These are phyloP conservation scores for Tripidium arundinaceum DNA, from an alignment of 202 grass and related monocot genomes.

Conservation along the genomic window DNA sequence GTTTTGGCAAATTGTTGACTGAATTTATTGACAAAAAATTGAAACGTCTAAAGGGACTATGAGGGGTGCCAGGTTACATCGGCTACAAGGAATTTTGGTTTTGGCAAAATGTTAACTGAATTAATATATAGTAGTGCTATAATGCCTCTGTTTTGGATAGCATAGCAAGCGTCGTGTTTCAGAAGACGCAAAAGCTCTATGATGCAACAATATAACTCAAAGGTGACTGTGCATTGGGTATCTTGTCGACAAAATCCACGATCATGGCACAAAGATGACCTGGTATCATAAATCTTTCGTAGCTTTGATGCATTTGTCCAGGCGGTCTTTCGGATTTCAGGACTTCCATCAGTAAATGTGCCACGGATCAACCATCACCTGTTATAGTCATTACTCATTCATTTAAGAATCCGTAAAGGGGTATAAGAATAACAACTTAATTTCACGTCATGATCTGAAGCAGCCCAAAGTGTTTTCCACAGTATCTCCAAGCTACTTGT, in stretches of 20 bases:
- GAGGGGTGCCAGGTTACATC: too few species aligned
- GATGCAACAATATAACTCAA: background rate
- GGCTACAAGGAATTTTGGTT: too few species aligned
- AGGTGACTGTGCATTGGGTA: background rate
- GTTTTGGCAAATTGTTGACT: too few species aligned
- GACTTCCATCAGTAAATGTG: background rate
- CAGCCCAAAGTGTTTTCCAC: background rate
- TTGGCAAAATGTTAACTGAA: too few species aligned
- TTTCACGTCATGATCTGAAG: background rate
- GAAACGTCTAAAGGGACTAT: too few species aligned
- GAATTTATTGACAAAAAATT: too few species aligned
- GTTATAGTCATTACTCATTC: background rate
- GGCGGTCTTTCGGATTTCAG: background rate
- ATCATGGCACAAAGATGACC: slow-evolving; percentile 11
- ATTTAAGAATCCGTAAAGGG: background rate
- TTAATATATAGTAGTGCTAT: background rate
- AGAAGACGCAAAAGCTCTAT: background rate
- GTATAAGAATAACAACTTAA: background rate
- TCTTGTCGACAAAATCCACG: slow-evolving; percentile 17
- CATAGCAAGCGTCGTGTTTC: background rate
- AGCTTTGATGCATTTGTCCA: background rate
- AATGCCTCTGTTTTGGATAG: background rate
- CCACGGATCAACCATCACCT: background rate
- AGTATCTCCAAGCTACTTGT: background rate
- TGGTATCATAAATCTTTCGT: background rate